Evolutionary conservation across 805 yeast species (phyloP).

Genomic region (Kregervanrija delftensis): DNA sequence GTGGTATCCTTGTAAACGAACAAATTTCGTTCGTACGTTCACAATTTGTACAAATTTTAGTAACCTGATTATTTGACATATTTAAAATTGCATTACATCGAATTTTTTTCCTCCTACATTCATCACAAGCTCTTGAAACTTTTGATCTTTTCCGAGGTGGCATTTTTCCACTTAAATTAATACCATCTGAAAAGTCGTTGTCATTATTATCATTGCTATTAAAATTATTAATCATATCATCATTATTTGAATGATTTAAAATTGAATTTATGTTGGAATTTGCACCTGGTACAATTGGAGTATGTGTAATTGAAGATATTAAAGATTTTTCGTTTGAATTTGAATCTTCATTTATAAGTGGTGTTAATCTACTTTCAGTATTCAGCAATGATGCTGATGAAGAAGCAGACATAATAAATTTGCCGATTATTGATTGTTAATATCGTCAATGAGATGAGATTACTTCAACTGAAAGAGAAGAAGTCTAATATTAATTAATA

Average conservation of each 20-base stretch:
- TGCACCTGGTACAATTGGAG: too few species aligned
- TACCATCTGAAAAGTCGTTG: neutral
- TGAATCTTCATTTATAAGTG: too few species aligned
- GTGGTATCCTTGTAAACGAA: slow-evolving; percentile 62
- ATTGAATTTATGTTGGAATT: slow-evolving; percentile 1
- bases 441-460: too few species aligned
- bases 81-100: slow-evolving; percentile 59
- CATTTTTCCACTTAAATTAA: neutral
- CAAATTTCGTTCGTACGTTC: slow-evolving; percentile 53
- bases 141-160: slow-evolving; percentile 54
- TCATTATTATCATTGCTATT: neutral
- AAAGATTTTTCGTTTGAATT: too few species aligned
- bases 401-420: too few species aligned
- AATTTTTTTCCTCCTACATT: slow-evolving; percentile 67
- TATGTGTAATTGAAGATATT: too few species aligned
- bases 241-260: slow-evolving; percentile 4
- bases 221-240: neutral
- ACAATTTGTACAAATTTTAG: slow-evolving; percentile 57
- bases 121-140: slow-evolving; percentile 77
- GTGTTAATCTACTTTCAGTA: too few species aligned
- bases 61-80: slow-evolving; percentile 37
- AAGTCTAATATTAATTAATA: too few species aligned
- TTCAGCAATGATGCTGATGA: too few species aligned
- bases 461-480: too few species aligned
- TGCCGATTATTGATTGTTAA: too few species aligned